phyloP scores from a whole-genome alignment of 257 asterid genomes.

The Oldenlandia corymbosa region DNA sequence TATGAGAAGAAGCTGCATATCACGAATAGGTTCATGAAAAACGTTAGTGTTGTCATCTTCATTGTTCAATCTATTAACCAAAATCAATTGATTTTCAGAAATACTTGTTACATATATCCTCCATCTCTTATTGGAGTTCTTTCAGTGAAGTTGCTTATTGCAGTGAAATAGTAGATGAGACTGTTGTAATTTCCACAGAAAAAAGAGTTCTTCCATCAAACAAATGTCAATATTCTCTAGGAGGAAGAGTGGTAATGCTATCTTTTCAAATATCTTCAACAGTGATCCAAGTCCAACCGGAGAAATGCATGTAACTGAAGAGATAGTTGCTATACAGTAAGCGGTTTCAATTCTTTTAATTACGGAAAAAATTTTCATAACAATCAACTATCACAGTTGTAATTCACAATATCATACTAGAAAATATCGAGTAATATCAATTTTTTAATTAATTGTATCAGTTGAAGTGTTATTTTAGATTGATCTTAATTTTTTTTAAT shows the following conservation, averaged over 20 bases:
- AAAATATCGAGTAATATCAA: too few relatives aligned
- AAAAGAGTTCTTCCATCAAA: conserved; percentile 8
- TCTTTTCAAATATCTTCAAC: too few relatives aligned
- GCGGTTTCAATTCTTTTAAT: too few relatives aligned
- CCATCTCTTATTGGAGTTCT: neutral
- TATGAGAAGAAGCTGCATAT: conserved; percentile 19
- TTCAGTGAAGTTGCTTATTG: conserved; percentile 6
- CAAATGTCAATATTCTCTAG: conserved; percentile 11
- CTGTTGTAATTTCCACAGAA: conserved; percentile 9
- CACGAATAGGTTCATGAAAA: conserved; percentile 3
- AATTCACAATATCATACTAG: too few relatives aligned
- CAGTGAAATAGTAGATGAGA: conserved; percentile 11
- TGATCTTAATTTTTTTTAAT: too few relatives aligned
- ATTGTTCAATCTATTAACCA: neutral
- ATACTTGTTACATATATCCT: neutral
- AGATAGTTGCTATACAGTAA: too few relatives aligned
- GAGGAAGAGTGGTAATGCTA: neutral
- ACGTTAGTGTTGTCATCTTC: neutral
- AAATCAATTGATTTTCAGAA: neutral
- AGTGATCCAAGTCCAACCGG: too few relatives aligned
- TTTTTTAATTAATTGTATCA: too few relatives aligned
- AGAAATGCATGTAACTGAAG: too few relatives aligned
- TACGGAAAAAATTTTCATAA: too few relatives aligned
- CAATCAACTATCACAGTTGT: too few relatives aligned
- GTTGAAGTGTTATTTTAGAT: too few relatives aligned